A percentile compares a stretch with the other conserved stretches of the same genome.
These are phyloP conservation scores for Fusarium guadeloupense DNA, from an alignment of 2,329 filamentous ascomycete genomes.

Conservation along the genomic window DNA sequence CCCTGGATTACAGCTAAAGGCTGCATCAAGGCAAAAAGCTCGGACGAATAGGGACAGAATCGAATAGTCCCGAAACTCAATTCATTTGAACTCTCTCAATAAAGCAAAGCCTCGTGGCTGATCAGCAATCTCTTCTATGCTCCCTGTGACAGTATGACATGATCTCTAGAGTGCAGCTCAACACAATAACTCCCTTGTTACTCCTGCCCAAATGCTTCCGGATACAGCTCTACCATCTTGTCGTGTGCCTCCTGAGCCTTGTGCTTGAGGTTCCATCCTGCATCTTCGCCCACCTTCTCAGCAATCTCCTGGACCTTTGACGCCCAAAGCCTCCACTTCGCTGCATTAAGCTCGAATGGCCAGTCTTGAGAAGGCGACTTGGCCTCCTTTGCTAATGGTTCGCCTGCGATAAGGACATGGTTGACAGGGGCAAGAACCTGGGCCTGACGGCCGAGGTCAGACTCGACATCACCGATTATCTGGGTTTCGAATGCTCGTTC, in stretches of 20 bases:
- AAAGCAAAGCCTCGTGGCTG: not conserved
- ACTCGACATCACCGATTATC: not conserved
- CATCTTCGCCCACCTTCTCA: not conserved
- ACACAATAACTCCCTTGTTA: not conserved
- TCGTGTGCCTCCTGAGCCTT: not conserved
- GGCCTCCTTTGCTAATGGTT: not conserved
- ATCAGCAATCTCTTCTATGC: not conserved
- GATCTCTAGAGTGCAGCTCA: not conserved
- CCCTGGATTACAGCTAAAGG: too few relatives aligned
- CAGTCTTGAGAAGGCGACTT: not conserved
- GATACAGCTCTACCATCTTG: conserved; percentile 18
- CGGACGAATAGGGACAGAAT: too few relatives aligned
- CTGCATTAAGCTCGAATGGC: not conserved
- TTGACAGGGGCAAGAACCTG: conserved; percentile 6
- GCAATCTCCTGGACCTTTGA: not conserved
- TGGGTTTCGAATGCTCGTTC: not conserved
- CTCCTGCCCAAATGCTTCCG: not conserved
- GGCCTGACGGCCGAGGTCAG: not conserved
- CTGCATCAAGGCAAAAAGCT: too few relatives aligned
- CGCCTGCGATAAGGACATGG: conserved; percentile 6
- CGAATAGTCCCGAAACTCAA: too few relatives aligned
- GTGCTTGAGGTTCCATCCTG: not conserved
- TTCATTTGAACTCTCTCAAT: too few relatives aligned
- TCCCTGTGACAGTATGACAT: not conserved
- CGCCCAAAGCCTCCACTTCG: conserved; percentile 12